Percentiles rank a stretch among this genome's conserved stretches.
Conservation (phyloP, 345 rosid genomes). For the Pugionium dolabratum region DNA sequence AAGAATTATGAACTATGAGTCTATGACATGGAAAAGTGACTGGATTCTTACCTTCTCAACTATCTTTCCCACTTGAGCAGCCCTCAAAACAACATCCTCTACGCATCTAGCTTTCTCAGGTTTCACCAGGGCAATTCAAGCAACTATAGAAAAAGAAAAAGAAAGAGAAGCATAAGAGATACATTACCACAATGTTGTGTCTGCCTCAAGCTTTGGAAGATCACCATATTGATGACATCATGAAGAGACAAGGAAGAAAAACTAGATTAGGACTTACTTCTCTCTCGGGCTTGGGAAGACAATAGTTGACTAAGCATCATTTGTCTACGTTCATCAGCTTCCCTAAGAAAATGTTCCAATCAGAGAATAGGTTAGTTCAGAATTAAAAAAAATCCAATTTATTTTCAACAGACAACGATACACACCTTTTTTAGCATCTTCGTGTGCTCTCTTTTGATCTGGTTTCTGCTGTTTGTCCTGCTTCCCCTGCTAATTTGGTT, state of each 20-base stretch:
- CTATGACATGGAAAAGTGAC: conserved; percentile 2
- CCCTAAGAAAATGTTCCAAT: conserved; percentile 48
- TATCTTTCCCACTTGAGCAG: conserved; percentile 92
- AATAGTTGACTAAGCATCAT: conserved; percentile 95
- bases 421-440: conserved; percentile 80
- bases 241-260: conserved; percentile 1
- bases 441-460: conserved; percentile 80
- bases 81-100: conserved; percentile 83
- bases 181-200: not conserved
- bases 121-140: conserved; percentile 95
- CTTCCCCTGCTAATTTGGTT: conserved; percentile 54
- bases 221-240: not conserved
- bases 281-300: conserved; percentile 86
- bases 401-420: conserved; percentile 32
- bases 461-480: conserved; percentile 65
- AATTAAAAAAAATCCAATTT: not conserved
- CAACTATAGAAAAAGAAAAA: conserved; percentile 40
- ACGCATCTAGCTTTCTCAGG: conserved; percentile 98
- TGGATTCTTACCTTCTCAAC: conserved; percentile 68
- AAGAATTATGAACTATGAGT: not conserved
- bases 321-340: conserved; percentile 92
- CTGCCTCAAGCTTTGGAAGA: not conserved
- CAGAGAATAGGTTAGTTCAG: conserved; percentile 7
- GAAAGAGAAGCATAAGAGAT: conserved; percentile 3
- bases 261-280: conserved; percentile 54